Percentiles rank a stretch among this genome's conserved stretches.
Evolutionary conservation across 1,139 yeast genomes (phyloP).

Genomic region (Magnusiomyces suaveolens): DNA sequence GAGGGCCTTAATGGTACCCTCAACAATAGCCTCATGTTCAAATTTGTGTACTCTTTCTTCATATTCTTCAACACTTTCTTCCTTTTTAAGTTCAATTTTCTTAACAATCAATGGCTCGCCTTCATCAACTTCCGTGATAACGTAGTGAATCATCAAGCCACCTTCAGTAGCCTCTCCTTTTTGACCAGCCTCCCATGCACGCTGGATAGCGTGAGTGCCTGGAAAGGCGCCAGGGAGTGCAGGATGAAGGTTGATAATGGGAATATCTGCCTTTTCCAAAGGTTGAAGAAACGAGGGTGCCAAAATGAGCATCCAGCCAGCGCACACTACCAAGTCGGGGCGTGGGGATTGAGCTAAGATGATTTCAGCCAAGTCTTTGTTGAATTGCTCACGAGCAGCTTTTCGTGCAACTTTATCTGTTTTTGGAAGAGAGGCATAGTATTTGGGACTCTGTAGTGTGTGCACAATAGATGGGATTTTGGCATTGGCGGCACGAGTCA

Average conservation of each 20-base stretch:
- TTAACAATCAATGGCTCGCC: slow-evolving; percentile 83
- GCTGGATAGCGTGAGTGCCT: slow-evolving; percentile 91
- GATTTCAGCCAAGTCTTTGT: slow-evolving; percentile 62
- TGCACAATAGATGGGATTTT: slow-evolving; percentile 63
- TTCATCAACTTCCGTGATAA: slow-evolving; percentile 86
- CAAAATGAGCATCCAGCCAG: slow-evolving; percentile 95
- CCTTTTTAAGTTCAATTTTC: slow-evolving; percentile 58
- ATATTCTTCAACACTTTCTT: slow-evolving; percentile 69
- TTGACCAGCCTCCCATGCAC: slow-evolving; percentile 94
- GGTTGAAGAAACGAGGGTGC: slow-evolving; percentile 68
- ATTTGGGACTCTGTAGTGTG: slow-evolving; percentile 47
- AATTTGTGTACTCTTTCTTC: slow-evolving; percentile 73
- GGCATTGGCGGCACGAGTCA: slow-evolving; percentile 62
- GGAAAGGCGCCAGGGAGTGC: slow-evolving; percentile 96
- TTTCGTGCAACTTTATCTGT: slow-evolving; percentile 48
- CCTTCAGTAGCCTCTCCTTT: slow-evolving; percentile 63
- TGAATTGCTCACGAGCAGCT: slow-evolving; percentile 58
- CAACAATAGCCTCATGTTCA: slow-evolving; percentile 88
- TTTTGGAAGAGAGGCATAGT: slow-evolving; percentile 66
- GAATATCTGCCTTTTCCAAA: slow-evolving; percentile 48
- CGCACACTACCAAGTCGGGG: slow-evolving; percentile 88
- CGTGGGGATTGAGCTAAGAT: slow-evolving; percentile 37
- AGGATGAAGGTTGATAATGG: slow-evolving; percentile 88
- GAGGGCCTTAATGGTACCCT: slow-evolving; percentile 64
- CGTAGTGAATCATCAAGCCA: slow-evolving; percentile 96